These are phyloP conservation scores for Coprinopsis cinerea DNA, from an alignment of 768 basidiomycete species.

Conservation along the genomic window DNA sequence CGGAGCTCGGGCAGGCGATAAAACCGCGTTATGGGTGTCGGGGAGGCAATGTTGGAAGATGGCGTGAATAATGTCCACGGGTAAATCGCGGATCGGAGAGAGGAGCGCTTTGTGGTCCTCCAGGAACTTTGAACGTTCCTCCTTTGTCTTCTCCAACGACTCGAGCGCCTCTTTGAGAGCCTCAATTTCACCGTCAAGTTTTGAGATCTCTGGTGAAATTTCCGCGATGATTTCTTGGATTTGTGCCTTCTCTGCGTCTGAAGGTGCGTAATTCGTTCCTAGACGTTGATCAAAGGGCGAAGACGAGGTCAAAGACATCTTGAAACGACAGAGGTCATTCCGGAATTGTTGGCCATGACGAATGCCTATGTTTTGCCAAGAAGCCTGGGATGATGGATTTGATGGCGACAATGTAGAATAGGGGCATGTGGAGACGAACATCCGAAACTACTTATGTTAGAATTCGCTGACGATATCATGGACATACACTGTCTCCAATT, in stretches of 20 bases:
- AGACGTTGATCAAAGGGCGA: slow-evolving; percentile 8
- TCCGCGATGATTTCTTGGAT: slow-evolving; percentile 9
- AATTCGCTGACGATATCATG: no score
- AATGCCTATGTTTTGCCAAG: no score
- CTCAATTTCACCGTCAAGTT: slow-evolving; percentile 9
- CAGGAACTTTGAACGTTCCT: slow-evolving; percentile 2
- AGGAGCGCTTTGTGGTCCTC: slow-evolving; percentile 11
- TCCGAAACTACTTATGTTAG: no score
- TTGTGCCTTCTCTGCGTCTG: slow-evolving; percentile 5
- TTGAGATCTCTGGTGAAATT: slow-evolving; percentile 6
- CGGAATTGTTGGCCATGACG: no score
- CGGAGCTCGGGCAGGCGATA: slow-evolving; percentile 16
- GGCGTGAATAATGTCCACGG: slow-evolving; percentile 15
- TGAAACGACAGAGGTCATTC: no score
- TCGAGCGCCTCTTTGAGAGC: slow-evolving; percentile 4
- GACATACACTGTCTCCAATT: no score
- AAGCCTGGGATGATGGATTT: no score
- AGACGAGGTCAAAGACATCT: not conserved
- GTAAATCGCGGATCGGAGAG: slow-evolving; percentile 16
- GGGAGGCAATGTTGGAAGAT: slow-evolving; percentile 19
- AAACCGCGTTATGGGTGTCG: slow-evolving; percentile 16
- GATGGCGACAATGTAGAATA: no score
- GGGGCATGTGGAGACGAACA: no score
- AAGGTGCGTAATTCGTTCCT: slow-evolving; percentile 11
- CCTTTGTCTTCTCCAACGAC: slow-evolving; percentile 4